Base-by-base conservation (phyloP, 1,284 basidiomycete species). In the Erythrobasidium hasegawianum region DNA sequence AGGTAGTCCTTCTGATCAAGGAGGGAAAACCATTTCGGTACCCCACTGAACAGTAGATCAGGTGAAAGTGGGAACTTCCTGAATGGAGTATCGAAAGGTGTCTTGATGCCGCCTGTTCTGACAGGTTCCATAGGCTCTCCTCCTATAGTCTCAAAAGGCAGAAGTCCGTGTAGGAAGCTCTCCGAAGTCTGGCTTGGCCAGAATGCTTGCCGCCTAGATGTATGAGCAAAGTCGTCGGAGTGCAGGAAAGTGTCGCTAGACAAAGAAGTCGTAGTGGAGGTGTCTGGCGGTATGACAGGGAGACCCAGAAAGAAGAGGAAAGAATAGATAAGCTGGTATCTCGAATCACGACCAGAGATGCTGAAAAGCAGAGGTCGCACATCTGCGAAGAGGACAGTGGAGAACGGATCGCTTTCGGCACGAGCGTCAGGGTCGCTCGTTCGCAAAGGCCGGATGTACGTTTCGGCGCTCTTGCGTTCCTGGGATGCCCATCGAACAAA, bases 271-370 rank as follows among this genome's bases (percentile, higher is more conserved):
- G 75, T 73, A 1, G 79, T 79, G 0, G 78, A 73, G 2, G 75
- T 71, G 18, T 77, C 79, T 1, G 78, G 77, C 4, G 79, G 78
- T 1, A 74, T 70, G 62, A 80, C 77, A 0, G 79, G 85, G 16
- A 95, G 80, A 11, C 90, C 90, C 26, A 89, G 77, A 72, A 88
- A 83, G 16, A 86, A 84, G 39, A 96, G 80, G 83, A 88, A 91
- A 5, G 86, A 83, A 67, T 87, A 79, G 14, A 89, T 83, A 71
- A 93, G 85, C 38, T 84, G 81, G 22, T 83, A 75, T 73, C 84
- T 84, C 0, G 85, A 84, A 41, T 78, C 78, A 1, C 76, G 72
- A 2, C 82, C 81, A 10, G 79, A 79, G 33, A 94, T 73, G 33
- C 83, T 74, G 60, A 90, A 78, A 20, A 97, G 81, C 55, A 92